Base-by-base conservation (phyloP, 2,329 filamentous ascomycete species). In the Ophiostoma quercus region DNA sequence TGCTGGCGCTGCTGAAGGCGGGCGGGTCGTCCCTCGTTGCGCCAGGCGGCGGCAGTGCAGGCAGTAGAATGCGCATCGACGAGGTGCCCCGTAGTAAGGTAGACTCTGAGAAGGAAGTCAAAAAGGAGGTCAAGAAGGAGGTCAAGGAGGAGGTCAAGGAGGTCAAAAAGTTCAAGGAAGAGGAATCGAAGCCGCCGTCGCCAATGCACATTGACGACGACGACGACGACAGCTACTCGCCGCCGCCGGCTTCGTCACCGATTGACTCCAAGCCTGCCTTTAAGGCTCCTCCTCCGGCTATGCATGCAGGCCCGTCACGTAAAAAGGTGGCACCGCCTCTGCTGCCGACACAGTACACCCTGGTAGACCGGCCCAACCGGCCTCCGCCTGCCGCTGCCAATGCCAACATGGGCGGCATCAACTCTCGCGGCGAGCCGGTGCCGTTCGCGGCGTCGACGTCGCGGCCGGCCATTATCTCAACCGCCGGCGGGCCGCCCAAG, bases 1-100 rank as follows among this genome's bases (percentile, higher is more conserved):
- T 88, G 66, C 69, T 87, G 68, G 77, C 78, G 22, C 78, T 85
- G 77, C 81, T 88, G 39, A 71, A 71, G 41, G 60, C 66, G 22
- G 68, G 43, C 16, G 16, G 32, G 16, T 67, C 67, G 29, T 37
- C 60, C 3, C 19, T 63, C 4, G 1, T 63, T 19, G 60, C 60
- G 1, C 19, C 22, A 9, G 29, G 39, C 34, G 34, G 62, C 2
- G 62, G 60, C 29, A 37, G 32, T 65, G 60, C 29, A 11, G 34
- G 32, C 34, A 25, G 34, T 22, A 65, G 16, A 34, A 65, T 39
- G 62, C 62, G 34, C 19, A 65, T 65, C 11, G 62, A 65, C 4
- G 60, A 63, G 32, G 14, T 16, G 34, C 34, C 8, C 19, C 39
- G 37, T 39, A 43, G 19, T 47, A 65, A 62, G 32, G 34, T 12